A percentile compares a stretch with the other conserved stretches of the same genome.
phyloP scores from a whole-genome alignment of 2,329 filamentous ascomycete species.

The Emydomyces testavorans region DNA sequence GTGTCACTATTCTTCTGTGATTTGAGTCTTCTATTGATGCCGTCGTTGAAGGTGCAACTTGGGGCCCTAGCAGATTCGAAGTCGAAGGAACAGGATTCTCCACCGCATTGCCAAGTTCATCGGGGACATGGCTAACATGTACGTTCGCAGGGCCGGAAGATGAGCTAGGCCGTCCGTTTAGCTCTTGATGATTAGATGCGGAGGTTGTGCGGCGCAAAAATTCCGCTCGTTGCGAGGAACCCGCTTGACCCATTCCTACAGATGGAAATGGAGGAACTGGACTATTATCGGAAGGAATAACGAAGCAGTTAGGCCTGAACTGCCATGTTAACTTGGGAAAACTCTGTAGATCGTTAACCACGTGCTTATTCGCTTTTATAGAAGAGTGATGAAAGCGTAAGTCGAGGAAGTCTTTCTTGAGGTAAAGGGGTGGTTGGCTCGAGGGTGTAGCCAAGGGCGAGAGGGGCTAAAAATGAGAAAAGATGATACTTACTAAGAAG shows the following conservation, averaged over 20 bases:
- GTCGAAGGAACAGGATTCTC: neutral
- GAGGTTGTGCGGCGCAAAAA: conserved; percentile 6
- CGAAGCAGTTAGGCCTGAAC: conserved; percentile 8
- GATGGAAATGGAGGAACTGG: neutral
- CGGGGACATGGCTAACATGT: neutral
- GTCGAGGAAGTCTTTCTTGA: too few relatives aligned
- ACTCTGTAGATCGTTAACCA: neutral
- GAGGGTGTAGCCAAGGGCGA: neutral
- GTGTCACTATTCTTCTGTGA: neutral
- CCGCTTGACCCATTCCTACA: conserved; percentile 13
- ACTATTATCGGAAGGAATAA: conserved; percentile 5
- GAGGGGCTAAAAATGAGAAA: neutral
- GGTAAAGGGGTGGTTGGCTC: too few relatives aligned
- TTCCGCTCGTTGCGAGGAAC: conserved; percentile 11
- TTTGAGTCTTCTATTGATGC: neutral
- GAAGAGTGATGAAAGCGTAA: neutral
- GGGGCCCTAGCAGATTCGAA: neutral
- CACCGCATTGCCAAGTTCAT: neutral
- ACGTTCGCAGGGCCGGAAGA: neutral
- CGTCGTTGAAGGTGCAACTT: neutral
- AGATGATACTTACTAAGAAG: conserved; percentile 4
- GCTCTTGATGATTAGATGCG: neutral
- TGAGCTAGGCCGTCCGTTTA: too few relatives aligned
- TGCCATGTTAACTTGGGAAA: conserved; percentile 5
- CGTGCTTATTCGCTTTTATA: neutral